These are phyloP conservation scores for Penicillium waksmanii DNA, from an alignment of 495 filamentous ascomycete species.

Conservation along the genomic window DNA sequence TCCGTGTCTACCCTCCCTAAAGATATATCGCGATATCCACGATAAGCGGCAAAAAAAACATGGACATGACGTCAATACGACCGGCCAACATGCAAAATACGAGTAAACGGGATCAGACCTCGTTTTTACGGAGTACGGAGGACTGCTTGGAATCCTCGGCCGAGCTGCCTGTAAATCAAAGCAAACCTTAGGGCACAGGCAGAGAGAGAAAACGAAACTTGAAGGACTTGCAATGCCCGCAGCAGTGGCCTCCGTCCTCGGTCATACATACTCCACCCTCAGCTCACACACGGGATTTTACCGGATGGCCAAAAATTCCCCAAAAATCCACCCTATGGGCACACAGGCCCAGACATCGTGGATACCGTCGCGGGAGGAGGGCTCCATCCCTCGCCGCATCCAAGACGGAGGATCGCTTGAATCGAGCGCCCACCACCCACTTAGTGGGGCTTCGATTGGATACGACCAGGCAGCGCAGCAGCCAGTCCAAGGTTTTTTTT, in stretches of 20 bases:
- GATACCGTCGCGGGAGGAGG: neutral
- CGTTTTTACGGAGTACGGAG: neutral
- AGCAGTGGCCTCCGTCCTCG: neutral
- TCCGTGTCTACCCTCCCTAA: too few species aligned
- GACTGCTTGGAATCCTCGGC: too few species aligned
- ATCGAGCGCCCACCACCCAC: neutral
- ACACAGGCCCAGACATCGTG: neutral
- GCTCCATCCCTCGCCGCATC: neutral
- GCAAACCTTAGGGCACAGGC: neutral
- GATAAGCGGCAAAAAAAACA: conserved; percentile 22
- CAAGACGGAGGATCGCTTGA: neutral
- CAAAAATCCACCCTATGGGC: neutral
- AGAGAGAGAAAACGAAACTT: neutral
- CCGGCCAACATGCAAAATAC: conserved; percentile 13
- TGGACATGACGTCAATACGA: conserved; percentile 5
- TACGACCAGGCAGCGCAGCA: neutral
- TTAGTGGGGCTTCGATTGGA: neutral
- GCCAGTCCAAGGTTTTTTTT: neutral
- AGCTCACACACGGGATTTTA: neutral
- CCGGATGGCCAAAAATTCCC: conserved; percentile 1
- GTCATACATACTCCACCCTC: neutral
- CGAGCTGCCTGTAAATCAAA: too few species aligned
- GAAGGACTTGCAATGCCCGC: neutral
- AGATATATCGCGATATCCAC: conserved; percentile 3
- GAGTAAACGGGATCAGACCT: conserved; percentile 29